phyloP scores from a whole-genome alignment of 495 filamentous ascomycete species.

The Filosporella fistucella region DNA sequence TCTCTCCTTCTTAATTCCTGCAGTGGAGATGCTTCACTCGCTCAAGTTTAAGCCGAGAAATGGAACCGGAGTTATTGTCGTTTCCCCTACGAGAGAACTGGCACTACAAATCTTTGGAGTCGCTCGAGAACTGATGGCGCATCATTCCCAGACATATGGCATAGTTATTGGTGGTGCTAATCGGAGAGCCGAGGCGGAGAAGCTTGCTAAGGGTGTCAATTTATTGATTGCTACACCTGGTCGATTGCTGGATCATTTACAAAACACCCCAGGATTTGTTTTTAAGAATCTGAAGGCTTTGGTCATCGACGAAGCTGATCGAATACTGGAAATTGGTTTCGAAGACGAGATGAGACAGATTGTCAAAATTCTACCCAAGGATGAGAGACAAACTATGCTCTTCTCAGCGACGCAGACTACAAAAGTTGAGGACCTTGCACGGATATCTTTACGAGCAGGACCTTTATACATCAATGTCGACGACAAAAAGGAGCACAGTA shows the following conservation, averaged over 20 bases:
- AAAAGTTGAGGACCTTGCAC: conserved; percentile 93
- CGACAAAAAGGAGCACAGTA: conserved; percentile 70
- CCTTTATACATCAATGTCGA: conserved; percentile 97
- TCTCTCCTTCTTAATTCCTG: conserved; percentile 89
- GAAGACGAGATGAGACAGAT: conserved; percentile 98
- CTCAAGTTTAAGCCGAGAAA: conserved; percentile 67
- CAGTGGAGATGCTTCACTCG: conserved; percentile 88
- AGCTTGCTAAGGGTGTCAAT: conserved; percentile 91
- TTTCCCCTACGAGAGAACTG: conserved; percentile 84
- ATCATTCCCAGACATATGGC: conserved; percentile 89
- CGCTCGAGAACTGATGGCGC: conserved; percentile 82
- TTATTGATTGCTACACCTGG: conserved; percentile 92
- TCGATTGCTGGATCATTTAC: conserved; percentile 87
- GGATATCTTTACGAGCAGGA: conserved; percentile 87
- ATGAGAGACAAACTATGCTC: conserved; percentile 90
- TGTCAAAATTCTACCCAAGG: conserved; percentile 87
- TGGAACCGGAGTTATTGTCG: conserved; percentile 82
- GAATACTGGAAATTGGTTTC: conserved; percentile 95
- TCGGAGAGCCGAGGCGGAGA: conserved; percentile 85
- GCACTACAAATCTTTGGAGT: conserved; percentile 96
- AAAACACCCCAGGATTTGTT: conserved; percentile 87
- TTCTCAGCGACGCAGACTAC: conserved; percentile 98
- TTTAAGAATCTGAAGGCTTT: conserved; percentile 90
- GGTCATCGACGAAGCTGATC: conserved; percentile 89
- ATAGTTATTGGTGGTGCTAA: conserved; percentile 97